Evolutionary conservation across 176 grass and related monocot genomes (phyloP), one percentile per base, ranked within the genome.

Genomic region (Cenchrus fungigraminus): DNA sequence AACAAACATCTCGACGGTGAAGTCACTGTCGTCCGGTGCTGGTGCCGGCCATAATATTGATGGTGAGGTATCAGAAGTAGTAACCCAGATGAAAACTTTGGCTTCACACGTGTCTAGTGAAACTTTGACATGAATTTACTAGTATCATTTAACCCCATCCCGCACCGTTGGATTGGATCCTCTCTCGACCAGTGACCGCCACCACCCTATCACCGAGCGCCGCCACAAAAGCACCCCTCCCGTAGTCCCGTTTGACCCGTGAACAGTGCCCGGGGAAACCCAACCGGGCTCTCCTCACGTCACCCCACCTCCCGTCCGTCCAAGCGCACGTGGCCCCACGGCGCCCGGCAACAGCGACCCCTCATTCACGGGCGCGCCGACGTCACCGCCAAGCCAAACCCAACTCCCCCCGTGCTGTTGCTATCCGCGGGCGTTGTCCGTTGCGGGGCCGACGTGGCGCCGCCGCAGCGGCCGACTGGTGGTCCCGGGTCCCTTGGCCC

Each of bases 331-430:
- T 68, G 82, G 76, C 2, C 29, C 76, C 76, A 29, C 2, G 17
- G 16, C 78, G 51, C 46, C 75, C 58, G 61, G 52, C 58, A 62
- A 60, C 42, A 61, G 68, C 54, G 68, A 47, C 54, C 66, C 52
- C 65, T 70, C 63, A 19, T 22, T 82, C 79, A 82, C 79, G 65
- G 65, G 50, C 51, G 32, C 19, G 32, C 20, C 19, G 20, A 37
- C 28, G 65, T 44, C 64, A 44, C 46, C 47, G 34, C 2, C 25
- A 25, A 25, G 25, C 25, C 25, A 25, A 25, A 25, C 25, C 25
- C 25, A 25, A 25, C 25, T 25, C 25, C 25, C 46, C 11, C 25
- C 32, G 65, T 43, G 3, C 14, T 67, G 65, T 70, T 44, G 65
- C 37, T 68, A 9, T 46, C 56, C 28, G 28, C 13, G 49, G 47